These are phyloP conservation scores for Speleostelium caveatum DNA, from an alignment of 78 protist genomes.

Conservation along the genomic window DNA sequence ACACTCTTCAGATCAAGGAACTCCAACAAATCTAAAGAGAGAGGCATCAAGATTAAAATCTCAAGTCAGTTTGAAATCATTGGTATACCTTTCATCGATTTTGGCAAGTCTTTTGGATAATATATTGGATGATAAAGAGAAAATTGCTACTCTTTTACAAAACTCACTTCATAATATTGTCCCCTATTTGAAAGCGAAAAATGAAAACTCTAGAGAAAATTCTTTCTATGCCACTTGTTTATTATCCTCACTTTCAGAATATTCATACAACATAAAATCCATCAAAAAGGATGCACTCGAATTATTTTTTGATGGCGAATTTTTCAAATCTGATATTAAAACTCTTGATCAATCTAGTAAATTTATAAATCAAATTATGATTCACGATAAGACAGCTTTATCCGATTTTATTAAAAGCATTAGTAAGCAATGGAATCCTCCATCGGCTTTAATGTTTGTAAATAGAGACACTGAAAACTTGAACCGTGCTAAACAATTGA, in stretches of 20 bases:
- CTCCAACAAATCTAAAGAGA: conserved; percentile 49
- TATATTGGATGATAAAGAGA: conserved; percentile 68
- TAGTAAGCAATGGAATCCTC: conserved; percentile 45
- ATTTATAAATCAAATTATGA: conserved; percentile 50
- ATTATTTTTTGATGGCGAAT: conserved; percentile 36
- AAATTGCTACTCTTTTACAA: conserved; percentile 34
- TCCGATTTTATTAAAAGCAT: conserved; percentile 51
- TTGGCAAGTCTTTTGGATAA: conserved; percentile 46
- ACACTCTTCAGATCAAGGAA: background rate
- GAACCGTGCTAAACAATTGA: conserved; percentile 59
- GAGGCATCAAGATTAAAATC: conserved; percentile 46
- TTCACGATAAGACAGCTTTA: conserved; percentile 72
- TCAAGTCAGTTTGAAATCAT: conserved; percentile 68
- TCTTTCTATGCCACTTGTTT: conserved; percentile 47
- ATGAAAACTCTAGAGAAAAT: conserved; percentile 42
- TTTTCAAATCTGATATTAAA: conserved; percentile 32
- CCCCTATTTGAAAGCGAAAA: conserved; percentile 45
- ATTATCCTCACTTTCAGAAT: conserved; percentile 56
- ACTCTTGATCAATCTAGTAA: conserved; percentile 58
- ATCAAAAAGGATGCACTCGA: conserved; percentile 67
- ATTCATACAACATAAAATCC: conserved; percentile 57
- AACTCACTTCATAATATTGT: conserved; percentile 52
- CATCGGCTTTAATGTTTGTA: conserved; percentile 43
- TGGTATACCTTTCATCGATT: conserved; percentile 15
- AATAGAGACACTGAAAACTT: conserved; percentile 53